Evolutionary conservation across 371 early-diverging fungal genomes (phyloP), one percentile per base, ranked within the genome.

Genomic region (Apophysomyces sp.): DNA sequence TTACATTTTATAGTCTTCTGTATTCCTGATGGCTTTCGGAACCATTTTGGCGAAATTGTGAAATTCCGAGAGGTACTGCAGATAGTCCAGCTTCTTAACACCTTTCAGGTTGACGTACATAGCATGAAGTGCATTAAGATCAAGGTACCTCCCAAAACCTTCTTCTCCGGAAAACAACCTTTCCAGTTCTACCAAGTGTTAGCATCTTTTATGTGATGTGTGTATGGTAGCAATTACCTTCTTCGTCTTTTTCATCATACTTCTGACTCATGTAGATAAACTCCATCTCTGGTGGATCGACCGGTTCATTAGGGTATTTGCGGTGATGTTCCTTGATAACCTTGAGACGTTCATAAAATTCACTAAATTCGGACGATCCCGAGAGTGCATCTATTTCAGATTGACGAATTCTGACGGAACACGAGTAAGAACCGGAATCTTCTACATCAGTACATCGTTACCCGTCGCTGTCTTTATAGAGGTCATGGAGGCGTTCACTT

Each of bases 151-250:
- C 29, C 99, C 99, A 34, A 85, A 65, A 1, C 82, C 73, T 75
- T 98, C 98, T 76, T 97, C 98, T 18, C 97, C 98, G 21, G 94
- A 90, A 71, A 97, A 98, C 70, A 90, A 65, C 39, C 82, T 86
- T 56, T 97, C 96, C 41, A 97, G 68, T 29, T 87, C 91, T 82
- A 70, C 52, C 31, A 39, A 11, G n/a, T 32, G 16, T 49, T 32
- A 56, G 28, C 51, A 30, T 62, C 41, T 27, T 55, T 51, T 21
- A 36, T 6, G 16, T 13, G 34, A 29, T 54, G 40, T 41, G 13
- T n/a, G 51, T 44, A 34, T 49, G n/a, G n/a, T n/a, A n/a, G n/a
- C n/a, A n/a, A n/a, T n/a, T n/a, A 28, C 55, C 64, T 36, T 66
- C 52, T 31, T 60, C 52, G 24, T 55, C 58, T 8, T 85, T 85